These are phyloP conservation scores for Suhomyces sp. DNA, from an alignment of 805 yeast genomes.

Conservation along the genomic window DNA sequence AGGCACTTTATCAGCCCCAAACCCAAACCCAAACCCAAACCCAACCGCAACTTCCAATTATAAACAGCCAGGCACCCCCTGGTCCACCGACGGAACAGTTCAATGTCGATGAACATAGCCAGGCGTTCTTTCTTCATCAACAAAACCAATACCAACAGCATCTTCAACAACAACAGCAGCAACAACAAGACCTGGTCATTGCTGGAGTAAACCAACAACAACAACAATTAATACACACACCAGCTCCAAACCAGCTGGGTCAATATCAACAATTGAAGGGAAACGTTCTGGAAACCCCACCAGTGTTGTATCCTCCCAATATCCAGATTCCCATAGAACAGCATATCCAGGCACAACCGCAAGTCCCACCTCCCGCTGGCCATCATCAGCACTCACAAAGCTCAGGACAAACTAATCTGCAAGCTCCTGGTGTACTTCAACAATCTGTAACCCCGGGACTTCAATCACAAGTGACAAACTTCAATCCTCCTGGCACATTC, in stretches of 20 bases:
- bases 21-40: no score
- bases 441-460: no score
- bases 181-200: conserved; percentile 1
- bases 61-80: conserved; percentile 1
- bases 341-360: conserved; percentile 7
- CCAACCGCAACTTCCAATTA: no score
- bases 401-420: no score
- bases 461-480: no score
- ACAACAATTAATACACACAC: conserved; percentile 5
- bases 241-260: conserved; percentile 1
- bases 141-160: conserved; percentile 8
- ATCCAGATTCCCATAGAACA: conserved; percentile 4
- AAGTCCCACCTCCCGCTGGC: no score
- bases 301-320: conserved; percentile 4
- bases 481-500: no score
- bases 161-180: conserved; percentile 6
- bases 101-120: conserved; percentile 1
- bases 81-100: background rate
- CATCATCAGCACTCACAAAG: no score
- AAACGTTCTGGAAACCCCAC: conserved; percentile 3
- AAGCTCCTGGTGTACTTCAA: no score
- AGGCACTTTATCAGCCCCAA: no score
- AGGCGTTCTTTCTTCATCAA: conserved; percentile 6
- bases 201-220: conserved; percentile 4
- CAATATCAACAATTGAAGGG: conserved; percentile 9